Evolutionary conservation across 345 rosid genomes (phyloP).

Genomic region (Eucalyptus curtisii): DNA sequence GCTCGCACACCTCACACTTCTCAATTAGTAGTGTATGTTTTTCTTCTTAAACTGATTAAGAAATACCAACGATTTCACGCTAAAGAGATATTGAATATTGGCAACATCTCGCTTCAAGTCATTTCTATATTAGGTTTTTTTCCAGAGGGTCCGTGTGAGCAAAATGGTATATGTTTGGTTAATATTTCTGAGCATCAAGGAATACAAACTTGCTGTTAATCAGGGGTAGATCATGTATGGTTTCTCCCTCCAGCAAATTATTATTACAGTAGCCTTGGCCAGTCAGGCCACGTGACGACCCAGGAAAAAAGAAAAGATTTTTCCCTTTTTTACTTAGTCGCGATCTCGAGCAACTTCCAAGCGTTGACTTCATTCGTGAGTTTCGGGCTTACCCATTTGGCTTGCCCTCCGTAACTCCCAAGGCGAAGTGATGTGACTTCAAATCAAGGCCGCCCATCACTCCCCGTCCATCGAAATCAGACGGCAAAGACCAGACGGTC

Average conservation of each 20-base stretch:
- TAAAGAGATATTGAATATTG: too few relatives aligned
- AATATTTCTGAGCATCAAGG: not conserved
- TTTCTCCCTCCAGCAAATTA: not conserved
- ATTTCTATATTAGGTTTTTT: too few relatives aligned
- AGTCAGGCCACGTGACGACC: not conserved
- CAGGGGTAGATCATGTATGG: not conserved
- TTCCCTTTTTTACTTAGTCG: not conserved
- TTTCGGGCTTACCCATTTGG: not conserved
- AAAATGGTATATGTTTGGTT: not conserved
- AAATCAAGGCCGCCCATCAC: not conserved
- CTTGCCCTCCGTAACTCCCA: not conserved
- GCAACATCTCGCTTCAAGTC: too few relatives aligned
- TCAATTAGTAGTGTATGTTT: rapidly evolving
- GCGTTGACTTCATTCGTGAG: not conserved
- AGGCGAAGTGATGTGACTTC: not conserved
- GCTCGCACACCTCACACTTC: rapidly evolving
- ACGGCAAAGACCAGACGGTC: not conserved
- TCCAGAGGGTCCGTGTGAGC: too few relatives aligned
- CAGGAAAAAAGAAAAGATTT: not conserved
- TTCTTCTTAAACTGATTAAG: too few relatives aligned
- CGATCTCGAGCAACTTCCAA: not conserved
- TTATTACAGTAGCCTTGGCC: not conserved
- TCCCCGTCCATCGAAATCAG: not conserved
- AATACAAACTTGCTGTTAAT: not conserved
- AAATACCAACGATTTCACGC: rapidly evolving